Evolutionary conservation across 768 basidiomycete genomes (phyloP).

Genomic region (Russula compacta): DNA sequence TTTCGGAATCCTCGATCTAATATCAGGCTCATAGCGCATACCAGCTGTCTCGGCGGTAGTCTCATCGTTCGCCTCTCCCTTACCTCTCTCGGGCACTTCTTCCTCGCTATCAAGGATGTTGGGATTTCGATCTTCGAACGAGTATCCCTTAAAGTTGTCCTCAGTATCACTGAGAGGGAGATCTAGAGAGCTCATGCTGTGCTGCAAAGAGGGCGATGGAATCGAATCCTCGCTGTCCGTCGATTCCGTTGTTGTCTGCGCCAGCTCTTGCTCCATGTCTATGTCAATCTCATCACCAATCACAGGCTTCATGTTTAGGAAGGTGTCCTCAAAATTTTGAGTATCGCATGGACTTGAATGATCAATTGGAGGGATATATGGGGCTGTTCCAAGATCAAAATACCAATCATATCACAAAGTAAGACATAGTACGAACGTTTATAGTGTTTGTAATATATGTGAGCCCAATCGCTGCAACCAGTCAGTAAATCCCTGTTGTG

Average conservation of each 20-base stretch:
- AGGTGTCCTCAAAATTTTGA: slow-evolving; percentile 95
- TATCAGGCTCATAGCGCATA: too few relatives aligned
- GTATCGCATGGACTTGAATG: slow-evolving; percentile 89
- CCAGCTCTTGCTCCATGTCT: slow-evolving; percentile 61
- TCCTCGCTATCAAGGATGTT: slow-evolving; percentile 57
- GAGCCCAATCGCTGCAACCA: slow-evolving; percentile 71
- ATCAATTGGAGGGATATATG: slow-evolving; percentile 88
- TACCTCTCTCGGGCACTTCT: slow-evolving; percentile 33
- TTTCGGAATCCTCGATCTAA: too few relatives aligned
- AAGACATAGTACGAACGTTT: slow-evolving; percentile 54
- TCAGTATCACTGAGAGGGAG: slow-evolving; percentile 43
- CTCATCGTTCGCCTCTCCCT: slow-evolving; percentile 10
- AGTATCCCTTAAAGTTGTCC: slow-evolving; percentile 89
- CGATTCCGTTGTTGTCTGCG: slow-evolving; percentile 55
- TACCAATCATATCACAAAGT: not conserved
- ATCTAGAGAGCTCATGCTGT: slow-evolving; percentile 23
- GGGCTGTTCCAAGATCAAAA: slow-evolving; percentile 41
- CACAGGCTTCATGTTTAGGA: slow-evolving; percentile 90
- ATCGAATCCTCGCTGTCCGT: slow-evolving; percentile 68
- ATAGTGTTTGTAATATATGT: slow-evolving; percentile 89
- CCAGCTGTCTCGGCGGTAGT: too few relatives aligned
- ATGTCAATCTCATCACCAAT: slow-evolving; percentile 66
- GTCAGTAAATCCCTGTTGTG: slow-evolving; percentile 26
- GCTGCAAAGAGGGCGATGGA: slow-evolving; percentile 47
- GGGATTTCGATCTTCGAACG: slow-evolving; percentile 79